Conservation (phyloP, 2,329 filamentous ascomycete genomes). For the Zymoseptoria pseudotritici region DNA sequence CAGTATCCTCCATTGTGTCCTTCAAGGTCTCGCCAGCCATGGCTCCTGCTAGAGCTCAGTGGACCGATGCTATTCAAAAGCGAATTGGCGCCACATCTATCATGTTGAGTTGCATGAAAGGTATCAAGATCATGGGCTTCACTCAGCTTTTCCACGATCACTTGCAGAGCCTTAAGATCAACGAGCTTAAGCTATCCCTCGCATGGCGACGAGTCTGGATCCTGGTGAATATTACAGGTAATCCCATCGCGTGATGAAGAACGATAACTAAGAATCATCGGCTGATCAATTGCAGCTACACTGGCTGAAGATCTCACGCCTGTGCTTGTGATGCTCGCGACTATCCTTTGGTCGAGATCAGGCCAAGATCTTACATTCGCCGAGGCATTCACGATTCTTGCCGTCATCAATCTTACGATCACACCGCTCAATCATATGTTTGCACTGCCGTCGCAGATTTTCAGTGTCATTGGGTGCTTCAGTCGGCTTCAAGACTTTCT, state of each 20-base stretch:
- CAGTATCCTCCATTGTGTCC: background rate
- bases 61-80: constrained; percentile 40
- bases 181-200: background rate
- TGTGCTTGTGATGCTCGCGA: background rate
- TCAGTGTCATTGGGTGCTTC: too few relatives aligned
- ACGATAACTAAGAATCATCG: background rate
- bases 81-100: constrained; percentile 36
- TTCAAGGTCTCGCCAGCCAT: background rate
- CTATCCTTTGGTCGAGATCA: background rate
- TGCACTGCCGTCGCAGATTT: too few relatives aligned
- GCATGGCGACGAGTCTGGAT: background rate
- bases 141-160: background rate
- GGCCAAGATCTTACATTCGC: too few relatives aligned
- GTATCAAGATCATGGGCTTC: constrained; percentile 38
- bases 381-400: too few relatives aligned
- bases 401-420: too few relatives aligned
- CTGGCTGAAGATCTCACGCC: constrained; percentile 17
- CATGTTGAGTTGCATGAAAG: constrained; percentile 40
- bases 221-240: background rate
- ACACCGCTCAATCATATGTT: too few relatives aligned
- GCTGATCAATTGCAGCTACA: background rate
- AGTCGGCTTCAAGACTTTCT: background rate
- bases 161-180: background rate
- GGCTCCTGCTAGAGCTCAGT: constrained; percentile 29
- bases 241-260: background rate